These are phyloP conservation scores for Colletotrichum simmondsii DNA, from an alignment of 2,329 filamentous ascomycete species.

Conservation along the genomic window DNA sequence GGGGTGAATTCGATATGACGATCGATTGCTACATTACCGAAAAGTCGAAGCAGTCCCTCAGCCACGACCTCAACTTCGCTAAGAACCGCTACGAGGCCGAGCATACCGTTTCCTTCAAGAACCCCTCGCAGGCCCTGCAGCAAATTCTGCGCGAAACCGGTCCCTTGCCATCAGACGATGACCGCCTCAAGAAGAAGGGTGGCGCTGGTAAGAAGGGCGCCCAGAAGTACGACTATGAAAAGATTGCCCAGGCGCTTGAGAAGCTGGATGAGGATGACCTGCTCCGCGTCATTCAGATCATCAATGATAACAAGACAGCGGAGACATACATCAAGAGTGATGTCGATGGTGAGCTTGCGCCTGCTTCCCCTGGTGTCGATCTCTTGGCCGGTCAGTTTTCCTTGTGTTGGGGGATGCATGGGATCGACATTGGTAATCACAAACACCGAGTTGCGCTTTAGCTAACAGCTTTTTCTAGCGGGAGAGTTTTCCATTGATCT, in stretches of 20 bases:
- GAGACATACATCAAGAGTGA: conserved; percentile 98
- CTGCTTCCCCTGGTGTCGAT: conserved; percentile 28
- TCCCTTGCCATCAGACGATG: conserved; percentile 81
- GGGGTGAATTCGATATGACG: conserved; percentile 97
- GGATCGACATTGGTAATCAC: conserved; percentile 3
- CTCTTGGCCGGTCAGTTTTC: conserved; percentile 34
- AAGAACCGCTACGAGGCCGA: conserved; percentile 83
- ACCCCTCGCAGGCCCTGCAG: conserved; percentile 88
- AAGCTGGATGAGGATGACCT: conserved; percentile 93
- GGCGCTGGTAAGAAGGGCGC: conserved; percentile 85
- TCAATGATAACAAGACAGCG: conserved; percentile 94
- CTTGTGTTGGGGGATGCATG: conserved; percentile 19
- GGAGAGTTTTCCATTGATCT: conserved; percentile 98
- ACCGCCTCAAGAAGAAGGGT: conserved; percentile 65
- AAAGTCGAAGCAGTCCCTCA: conserved; percentile 84
- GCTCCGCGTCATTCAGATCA: conserved; percentile 94
- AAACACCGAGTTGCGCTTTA: conserved; percentile 39
- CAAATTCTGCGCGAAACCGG: conserved; percentile 85
- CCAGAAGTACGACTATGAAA: conserved; percentile 86
- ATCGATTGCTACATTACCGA: conserved; percentile 86
- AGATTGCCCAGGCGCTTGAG: conserved; percentile 90
- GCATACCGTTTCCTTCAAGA: conserved; percentile 88
- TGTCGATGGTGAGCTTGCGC: conserved; percentile 79
- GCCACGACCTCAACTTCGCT: conserved; percentile 93
- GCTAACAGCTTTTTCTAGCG: conserved; percentile 60